Percentiles rank a stretch among this genome's conserved stretches.
phyloP scores from a whole-genome alignment of 371 early-diverging fungal genomes.

The Nematocida ironsii region DNA sequence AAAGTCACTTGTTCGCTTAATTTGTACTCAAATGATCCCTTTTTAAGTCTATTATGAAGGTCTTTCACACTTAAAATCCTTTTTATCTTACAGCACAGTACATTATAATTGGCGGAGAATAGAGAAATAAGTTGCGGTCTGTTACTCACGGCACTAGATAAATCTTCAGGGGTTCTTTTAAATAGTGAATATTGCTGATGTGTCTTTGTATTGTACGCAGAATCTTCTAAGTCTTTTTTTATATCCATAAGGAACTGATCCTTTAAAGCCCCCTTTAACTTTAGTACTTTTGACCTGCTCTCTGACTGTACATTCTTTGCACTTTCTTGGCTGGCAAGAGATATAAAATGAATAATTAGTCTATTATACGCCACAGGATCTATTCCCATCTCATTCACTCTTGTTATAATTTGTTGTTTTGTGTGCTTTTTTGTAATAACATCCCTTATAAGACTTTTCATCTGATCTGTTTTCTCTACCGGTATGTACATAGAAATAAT shows the following conservation, averaged over 20 bases:
- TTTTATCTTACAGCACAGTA: constrained; percentile 51
- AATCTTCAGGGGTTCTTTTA: constrained; percentile 51
- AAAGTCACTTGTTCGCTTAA: constrained; percentile 42
- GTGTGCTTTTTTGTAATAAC: not conserved
- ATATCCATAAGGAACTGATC: constrained; percentile 39
- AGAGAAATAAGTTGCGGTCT: constrained; percentile 49
- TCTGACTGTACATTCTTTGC: not conserved
- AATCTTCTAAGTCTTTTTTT: constrained; percentile 26
- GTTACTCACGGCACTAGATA: constrained; percentile 34
- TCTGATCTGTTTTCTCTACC: not conserved
- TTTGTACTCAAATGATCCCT: constrained; percentile 56
- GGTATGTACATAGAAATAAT: constrained; percentile 9
- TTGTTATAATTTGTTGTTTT: not conserved
- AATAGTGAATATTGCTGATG: constrained; percentile 51
- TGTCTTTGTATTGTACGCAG: constrained; percentile 19
- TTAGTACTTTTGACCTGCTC: not conserved
- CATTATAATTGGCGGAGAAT: constrained; percentile 50
- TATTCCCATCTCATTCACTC: not conserved
- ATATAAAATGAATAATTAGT: not conserved
- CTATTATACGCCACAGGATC: not conserved
- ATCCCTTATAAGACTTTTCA: constrained; percentile 6
- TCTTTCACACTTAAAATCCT: constrained; percentile 46
- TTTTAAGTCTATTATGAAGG: constrained; percentile 44
- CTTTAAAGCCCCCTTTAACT: constrained; percentile 21
- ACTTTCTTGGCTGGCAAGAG: not conserved